A percentile compares a stretch with the other conserved stretches of the same genome.
Conservation (phyloP, 495 filamentous ascomycete genomes). For the Tirmania nivea region DNA sequence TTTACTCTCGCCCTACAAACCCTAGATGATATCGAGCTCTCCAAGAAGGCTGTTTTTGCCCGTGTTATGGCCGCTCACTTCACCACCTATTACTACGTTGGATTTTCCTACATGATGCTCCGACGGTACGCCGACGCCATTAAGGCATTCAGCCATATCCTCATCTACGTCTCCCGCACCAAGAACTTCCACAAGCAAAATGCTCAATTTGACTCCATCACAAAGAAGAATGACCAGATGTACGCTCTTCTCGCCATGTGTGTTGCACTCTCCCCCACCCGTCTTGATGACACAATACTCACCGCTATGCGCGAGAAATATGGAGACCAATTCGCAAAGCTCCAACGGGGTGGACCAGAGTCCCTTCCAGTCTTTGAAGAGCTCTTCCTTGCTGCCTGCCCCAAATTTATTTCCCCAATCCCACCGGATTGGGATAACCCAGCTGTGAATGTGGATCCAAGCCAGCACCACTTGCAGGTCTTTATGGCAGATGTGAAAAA, state of each 20-base stretch:
- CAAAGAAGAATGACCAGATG: conserved; percentile 99
- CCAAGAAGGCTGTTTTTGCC: conserved; percentile 99
- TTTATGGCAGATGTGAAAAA: conserved; percentile 99
- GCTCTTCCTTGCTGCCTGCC: conserved; percentile 84
- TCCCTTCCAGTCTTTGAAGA: conserved; percentile 91
- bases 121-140: conserved; percentile 96
- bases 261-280: conserved; percentile 87
- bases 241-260: conserved; percentile 97
- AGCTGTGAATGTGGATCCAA: conserved; percentile 78
- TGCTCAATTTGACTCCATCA: conserved; percentile 88
- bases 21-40: conserved; percentile 95
- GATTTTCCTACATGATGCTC: conserved; percentile 99
- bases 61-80: conserved; percentile 99
- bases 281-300: conserved; percentile 97
- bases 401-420: conserved; percentile 96
- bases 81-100: conserved; percentile 99
- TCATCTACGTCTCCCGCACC: conserved; percentile 94
- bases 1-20: conserved; percentile 97
- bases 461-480: conserved; percentile 87
- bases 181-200: conserved; percentile 99
- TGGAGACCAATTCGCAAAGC: conserved; percentile 81
- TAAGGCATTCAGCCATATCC: conserved; percentile 98
- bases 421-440: conserved; percentile 95
- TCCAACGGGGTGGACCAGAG: conserved; percentile 89
- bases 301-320: conserved; percentile 95